Evolutionary conservation across 106 monocot species (phyloP).

Genomic region (Ottelia alismoides): DNA sequence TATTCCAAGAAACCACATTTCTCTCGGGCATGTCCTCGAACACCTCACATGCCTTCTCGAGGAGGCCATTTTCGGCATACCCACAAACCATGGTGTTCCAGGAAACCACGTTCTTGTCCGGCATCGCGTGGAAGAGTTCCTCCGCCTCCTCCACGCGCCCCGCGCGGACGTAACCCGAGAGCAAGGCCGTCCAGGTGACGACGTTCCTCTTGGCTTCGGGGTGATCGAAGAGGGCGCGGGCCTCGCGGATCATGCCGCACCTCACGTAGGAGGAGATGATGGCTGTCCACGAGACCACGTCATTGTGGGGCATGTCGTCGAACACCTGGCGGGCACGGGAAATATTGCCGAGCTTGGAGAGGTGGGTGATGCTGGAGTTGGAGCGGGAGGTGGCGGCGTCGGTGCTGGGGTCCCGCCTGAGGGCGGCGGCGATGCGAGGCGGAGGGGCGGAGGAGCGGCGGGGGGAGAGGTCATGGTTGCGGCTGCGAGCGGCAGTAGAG

Average conservation of each 20-base stretch:
- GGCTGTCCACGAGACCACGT: conserved; percentile 56
- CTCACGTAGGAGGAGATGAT: conserved; percentile 43
- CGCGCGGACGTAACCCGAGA: conserved; percentile 34
- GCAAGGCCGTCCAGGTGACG: conserved; percentile 26
- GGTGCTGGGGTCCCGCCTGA: conserved; percentile 1
- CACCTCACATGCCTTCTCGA: conserved; percentile 14
- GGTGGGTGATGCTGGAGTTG: conserved; percentile 29
- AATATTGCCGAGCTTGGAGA: conserved; percentile 24
- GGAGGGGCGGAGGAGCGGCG: background rate
- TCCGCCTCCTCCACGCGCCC: conserved; percentile 18
- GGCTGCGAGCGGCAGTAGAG: no score
- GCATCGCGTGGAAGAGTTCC: conserved; percentile 45
- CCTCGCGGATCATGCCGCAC: conserved; percentile 36
- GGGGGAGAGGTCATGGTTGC: no score
- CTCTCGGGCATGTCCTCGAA: conserved; percentile 32
- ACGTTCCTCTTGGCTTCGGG: conserved; percentile 19
- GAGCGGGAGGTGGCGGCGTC: conserved; percentile 9
- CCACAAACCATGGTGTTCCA: conserved; percentile 53
- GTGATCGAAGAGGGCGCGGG: conserved; percentile 42
- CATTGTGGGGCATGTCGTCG: conserved; percentile 30
- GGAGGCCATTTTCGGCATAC: conserved; percentile 20
- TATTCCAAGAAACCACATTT: conserved; percentile 46
- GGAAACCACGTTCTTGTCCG: conserved; percentile 26
- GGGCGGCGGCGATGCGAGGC: conserved; percentile 2
- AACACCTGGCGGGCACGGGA: conserved; percentile 40